These are phyloP conservation scores for Didymellaceae sp. DNA, from an alignment of 2,329 filamentous ascomycete species.

Conservation along the genomic window DNA sequence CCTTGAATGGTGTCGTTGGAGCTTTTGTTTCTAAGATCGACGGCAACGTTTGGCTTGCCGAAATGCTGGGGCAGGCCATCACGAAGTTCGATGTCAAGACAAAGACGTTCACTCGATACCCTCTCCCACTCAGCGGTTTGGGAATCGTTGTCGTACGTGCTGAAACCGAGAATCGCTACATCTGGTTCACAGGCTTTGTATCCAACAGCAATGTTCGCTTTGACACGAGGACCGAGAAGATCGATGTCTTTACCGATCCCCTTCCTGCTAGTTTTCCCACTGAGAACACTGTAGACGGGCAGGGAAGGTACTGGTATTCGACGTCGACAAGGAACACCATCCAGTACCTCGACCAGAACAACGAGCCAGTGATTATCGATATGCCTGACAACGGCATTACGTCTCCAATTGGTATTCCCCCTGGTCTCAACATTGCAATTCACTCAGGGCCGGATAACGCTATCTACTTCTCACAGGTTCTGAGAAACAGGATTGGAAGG, in stretches of 20 bases:
- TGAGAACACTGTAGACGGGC: conserved; percentile 17
- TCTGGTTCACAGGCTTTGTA: conserved; percentile 21
- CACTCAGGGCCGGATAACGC: conserved; percentile 18
- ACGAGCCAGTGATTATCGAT: conserved; percentile 18
- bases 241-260: conserved; percentile 18
- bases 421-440: conserved; percentile 19
- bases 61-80: conserved; percentile 19
- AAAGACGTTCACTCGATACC: conserved; percentile 17
- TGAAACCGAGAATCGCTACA: conserved; percentile 17
- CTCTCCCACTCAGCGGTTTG: conserved; percentile 13
- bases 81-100: conserved; percentile 17
- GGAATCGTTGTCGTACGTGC: conserved; percentile 14
- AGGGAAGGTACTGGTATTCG: conserved; percentile 20
- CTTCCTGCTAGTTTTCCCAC: conserved; percentile 11
- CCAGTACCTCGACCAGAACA: conserved; percentile 18
- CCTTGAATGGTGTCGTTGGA: conserved; percentile 17
- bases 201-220: conserved; percentile 22
- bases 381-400: conserved; percentile 20
- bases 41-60: conserved; percentile 17
- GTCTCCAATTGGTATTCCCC: conserved; percentile 13
- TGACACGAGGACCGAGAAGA: conserved; percentile 17
- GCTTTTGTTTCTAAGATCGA: conserved; percentile 16
- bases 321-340: conserved; percentile 20
- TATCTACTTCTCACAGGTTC: conserved; percentile 21
- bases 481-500: conserved; percentile 20